Evolutionary conservation across 371 early-diverging fungal species (phyloP).

Genomic region (Actinomucor elegans): DNA sequence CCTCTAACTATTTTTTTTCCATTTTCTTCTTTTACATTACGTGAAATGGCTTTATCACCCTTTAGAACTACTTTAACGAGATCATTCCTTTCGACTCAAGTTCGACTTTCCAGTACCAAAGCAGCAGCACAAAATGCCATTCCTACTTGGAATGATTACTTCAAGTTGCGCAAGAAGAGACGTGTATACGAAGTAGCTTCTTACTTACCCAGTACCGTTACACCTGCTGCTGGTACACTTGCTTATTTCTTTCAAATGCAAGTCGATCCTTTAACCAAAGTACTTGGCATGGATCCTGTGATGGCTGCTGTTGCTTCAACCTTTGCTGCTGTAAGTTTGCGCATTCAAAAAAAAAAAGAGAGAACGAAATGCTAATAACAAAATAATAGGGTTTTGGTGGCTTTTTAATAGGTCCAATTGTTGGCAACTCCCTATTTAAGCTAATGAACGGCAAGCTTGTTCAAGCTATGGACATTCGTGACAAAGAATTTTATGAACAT

Average conservation of each 20-base stretch:
- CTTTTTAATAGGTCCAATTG: slow-evolving; percentile 67
- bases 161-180: slow-evolving; percentile 70
- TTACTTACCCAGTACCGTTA: slow-evolving; percentile 60
- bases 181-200: slow-evolving; percentile 70
- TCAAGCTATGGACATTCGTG: slow-evolving; percentile 65
- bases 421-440: slow-evolving; percentile 67
- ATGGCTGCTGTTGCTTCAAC: slow-evolving; percentile 66
- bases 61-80: slow-evolving; percentile 13
- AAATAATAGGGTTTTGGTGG: slow-evolving; percentile 60
- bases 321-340: slow-evolving; percentile 46
- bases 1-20: not conserved
- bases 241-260: slow-evolving; percentile 73
- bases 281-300: slow-evolving; percentile 81
- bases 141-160: slow-evolving; percentile 77
- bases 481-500: slow-evolving; percentile 80
- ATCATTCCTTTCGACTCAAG: slow-evolving; percentile 9
- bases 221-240: slow-evolving; percentile 61
- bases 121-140: slow-evolving; percentile 11
- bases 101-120: slow-evolving; percentile 10
- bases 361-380: not conserved
- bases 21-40: slow-evolving; percentile 3
- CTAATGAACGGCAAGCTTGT: slow-evolving; percentile 55
- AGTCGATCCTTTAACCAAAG: slow-evolving; percentile 75
- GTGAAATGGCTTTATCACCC: slow-evolving; percentile 18
- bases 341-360: not conserved